Evolutionary conservation across 129 eudicot genomes (phyloP).

Genomic region (Flaveria brownii): DNA sequence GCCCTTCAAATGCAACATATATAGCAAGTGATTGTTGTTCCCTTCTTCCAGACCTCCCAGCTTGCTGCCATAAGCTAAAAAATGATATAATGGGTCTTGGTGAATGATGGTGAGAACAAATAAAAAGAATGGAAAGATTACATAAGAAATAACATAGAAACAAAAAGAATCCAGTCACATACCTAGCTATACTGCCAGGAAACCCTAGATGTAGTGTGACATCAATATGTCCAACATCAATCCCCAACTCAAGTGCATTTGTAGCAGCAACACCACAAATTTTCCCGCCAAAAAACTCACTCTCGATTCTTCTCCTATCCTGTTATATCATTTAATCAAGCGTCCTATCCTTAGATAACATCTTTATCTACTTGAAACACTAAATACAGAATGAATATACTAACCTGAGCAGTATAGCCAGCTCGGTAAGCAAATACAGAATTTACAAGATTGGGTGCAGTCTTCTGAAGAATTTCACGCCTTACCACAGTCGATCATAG

Average conservation of each 20-base stretch:
- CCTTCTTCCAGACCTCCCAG: slow-evolving; percentile 98
- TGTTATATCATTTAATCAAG: slow-evolving; percentile 35
- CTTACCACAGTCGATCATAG: slow-evolving; percentile 39
- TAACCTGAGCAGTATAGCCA: slow-evolving; percentile 89
- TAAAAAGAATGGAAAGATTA: slow-evolving; percentile 1
- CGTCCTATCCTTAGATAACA: background rate
- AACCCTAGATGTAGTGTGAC: slow-evolving; percentile 94
- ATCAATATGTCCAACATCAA: slow-evolving; percentile 96
- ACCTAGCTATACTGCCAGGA: slow-evolving; percentile 99
- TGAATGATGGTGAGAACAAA: slow-evolving; percentile 11
- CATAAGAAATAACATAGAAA: slow-evolving; percentile 2
- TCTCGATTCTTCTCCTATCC: slow-evolving; percentile 90
- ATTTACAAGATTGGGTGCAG: slow-evolving; percentile 66
- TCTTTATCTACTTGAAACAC: slow-evolving; percentile 7
- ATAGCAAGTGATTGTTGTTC: slow-evolving; percentile 86
- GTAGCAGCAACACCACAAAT: slow-evolving; percentile 90
- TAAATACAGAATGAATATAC: slow-evolving; percentile 18
- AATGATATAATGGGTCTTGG: background rate
- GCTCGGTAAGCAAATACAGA: slow-evolving; percentile 75
- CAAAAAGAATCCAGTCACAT: slow-evolving; percentile 8
- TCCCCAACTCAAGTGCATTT: slow-evolving; percentile 96
- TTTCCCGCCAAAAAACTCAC: slow-evolving; percentile 72
- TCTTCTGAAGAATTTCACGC: slow-evolving; percentile 81
- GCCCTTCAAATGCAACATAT: slow-evolving; percentile 98
- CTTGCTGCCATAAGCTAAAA: slow-evolving; percentile 97